Base-by-base conservation (phyloP, 257 asterid genomes). In the Henckelia pumila region DNA sequence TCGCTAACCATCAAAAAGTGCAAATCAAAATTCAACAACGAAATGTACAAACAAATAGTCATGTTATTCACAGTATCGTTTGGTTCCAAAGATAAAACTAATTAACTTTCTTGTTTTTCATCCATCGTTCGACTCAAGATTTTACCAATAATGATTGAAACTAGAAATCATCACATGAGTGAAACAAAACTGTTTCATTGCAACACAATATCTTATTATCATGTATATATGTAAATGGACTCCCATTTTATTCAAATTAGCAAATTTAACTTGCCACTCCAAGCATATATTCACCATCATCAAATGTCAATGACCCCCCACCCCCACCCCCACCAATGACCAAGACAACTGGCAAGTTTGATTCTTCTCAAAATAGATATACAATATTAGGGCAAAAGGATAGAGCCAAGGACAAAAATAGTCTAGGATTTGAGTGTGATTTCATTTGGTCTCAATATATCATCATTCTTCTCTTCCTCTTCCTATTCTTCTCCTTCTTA, bases 331-430 rank as follows among this genome's bases (percentile, higher is more conserved):
- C 20, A 63, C n/a, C 60, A 57, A 53, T 59, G 76, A 76, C 64
- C 79, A 50, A 44, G 83, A 78, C 95, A 85, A 87, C 95, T 91
- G 95, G 94, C 95, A 84, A 76, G 56, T 73, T 80, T 89, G 83
- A 81, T 85, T 86, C 85, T 83, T 84, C 86, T 79, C 60, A 80
- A 81, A 82, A 77, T 73, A 53, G 83, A 79, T 73, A 74, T 78
- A 69, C 77, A 76, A 65, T 52, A 65, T 50, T 70, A 64, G 78
- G 53, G 75, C 76, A 68, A 74, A 79, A 78, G 73, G 83, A 83
- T 75, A 80, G 76, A 76, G 78, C 67, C 83, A 79, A 78, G 76
- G 92, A 80, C 85, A 83, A 85, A 86, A 75, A 69, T 77, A 76
- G 80, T 79, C 82, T 84, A 80, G 80, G 83, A 80, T 79, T 76